Evolutionary conservation across 2,329 filamentous ascomycete genomes (phyloP).

Genomic region (Ustilaginoidea virens): DNA sequence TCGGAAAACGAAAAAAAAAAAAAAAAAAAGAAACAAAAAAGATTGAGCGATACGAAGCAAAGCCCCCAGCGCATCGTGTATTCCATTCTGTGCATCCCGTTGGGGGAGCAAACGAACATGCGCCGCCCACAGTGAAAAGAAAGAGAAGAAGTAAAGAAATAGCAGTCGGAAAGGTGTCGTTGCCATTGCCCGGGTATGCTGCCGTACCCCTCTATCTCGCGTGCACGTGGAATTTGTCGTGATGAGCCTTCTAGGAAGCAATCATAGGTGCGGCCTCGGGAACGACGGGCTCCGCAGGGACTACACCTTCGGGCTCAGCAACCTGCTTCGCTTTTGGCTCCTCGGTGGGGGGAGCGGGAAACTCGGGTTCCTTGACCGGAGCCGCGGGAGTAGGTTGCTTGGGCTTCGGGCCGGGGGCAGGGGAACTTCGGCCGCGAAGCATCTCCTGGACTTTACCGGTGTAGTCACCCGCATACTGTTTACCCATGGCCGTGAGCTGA

Average conservation of each 20-base stretch:
- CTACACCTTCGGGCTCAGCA: conserved; percentile 9
- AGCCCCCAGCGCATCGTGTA: conserved; percentile 11
- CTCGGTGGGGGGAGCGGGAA: conserved; percentile 21
- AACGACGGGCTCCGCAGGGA: conserved; percentile 13
- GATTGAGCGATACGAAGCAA: conserved; percentile 10
- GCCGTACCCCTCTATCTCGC: conserved; percentile 9
- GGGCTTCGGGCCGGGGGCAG: conserved; percentile 20
- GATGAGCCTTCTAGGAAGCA: conserved; percentile 13
- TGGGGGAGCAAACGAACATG: conserved; percentile 11
- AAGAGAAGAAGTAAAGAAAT: conserved; percentile 11
- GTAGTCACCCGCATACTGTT: conserved; percentile 54
- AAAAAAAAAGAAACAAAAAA: conserved; percentile 3
- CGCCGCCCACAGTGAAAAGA: conserved; percentile 9
- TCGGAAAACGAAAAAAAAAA: too few species aligned
- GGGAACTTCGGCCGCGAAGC: conserved; percentile 33
- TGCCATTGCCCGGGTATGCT: conserved; percentile 11
- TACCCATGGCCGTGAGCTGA: conserved; percentile 46
- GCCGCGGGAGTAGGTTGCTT: conserved; percentile 16
- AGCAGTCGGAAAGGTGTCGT: conserved; percentile 10
- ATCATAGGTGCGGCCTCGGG: conserved; percentile 14
- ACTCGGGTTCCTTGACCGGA: conserved; percentile 15
- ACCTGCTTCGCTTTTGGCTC: conserved; percentile 13
- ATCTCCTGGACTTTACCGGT: conserved; percentile 51
- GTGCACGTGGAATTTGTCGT: conserved; percentile 12
- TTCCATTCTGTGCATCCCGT: conserved; percentile 11